A percentile compares a stretch with the other conserved stretches of the same genome.
Conservation (phyloP, 306 rosid genomes). For the Vicia villosa region DNA sequence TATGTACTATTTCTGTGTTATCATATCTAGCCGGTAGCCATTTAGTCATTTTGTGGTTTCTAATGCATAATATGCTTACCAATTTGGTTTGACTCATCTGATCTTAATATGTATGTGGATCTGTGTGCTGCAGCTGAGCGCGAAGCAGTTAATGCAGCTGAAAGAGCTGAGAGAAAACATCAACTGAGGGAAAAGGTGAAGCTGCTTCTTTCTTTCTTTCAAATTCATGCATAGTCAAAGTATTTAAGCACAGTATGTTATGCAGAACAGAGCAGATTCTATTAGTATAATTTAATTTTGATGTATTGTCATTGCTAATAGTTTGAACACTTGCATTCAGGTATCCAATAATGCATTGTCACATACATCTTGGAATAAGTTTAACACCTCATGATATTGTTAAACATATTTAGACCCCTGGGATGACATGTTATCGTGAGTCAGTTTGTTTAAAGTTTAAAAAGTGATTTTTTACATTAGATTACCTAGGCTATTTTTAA, state of each 20-base stretch:
- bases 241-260: slow-evolving; percentile 16
- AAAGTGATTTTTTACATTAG: not conserved
- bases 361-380: not conserved
- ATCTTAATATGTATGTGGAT: slow-evolving; percentile 24
- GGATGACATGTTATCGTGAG: slow-evolving; percentile 2
- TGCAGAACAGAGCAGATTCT: not conserved
- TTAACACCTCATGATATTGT: slow-evolving; percentile 3
- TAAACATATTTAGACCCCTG: not conserved
- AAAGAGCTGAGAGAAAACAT: slow-evolving; percentile 88
- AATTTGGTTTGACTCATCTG: slow-evolving; percentile 19
- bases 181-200: slow-evolving; percentile 84
- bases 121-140: slow-evolving; percentile 70
- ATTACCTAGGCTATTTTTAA: not conserved
- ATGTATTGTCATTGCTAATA: not conserved
- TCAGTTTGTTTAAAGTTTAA: not conserved
- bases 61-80: slow-evolving; percentile 11
- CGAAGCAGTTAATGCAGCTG: slow-evolving; percentile 92
- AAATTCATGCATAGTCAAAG: not conserved
- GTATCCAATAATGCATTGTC: not conserved
- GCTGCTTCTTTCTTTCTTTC: slow-evolving; percentile 6
- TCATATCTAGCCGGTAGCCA: not conserved
- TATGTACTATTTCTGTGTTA: not conserved
- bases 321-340: not conserved
- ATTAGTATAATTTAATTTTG: slow-evolving; percentile 3
- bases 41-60: not conserved